A percentile compares a stretch with the other conserved stretches of the same genome.
These are phyloP conservation scores for Astraeus odoratus DNA, from an alignment of 768 basidiomycete genomes.

Conservation along the genomic window DNA sequence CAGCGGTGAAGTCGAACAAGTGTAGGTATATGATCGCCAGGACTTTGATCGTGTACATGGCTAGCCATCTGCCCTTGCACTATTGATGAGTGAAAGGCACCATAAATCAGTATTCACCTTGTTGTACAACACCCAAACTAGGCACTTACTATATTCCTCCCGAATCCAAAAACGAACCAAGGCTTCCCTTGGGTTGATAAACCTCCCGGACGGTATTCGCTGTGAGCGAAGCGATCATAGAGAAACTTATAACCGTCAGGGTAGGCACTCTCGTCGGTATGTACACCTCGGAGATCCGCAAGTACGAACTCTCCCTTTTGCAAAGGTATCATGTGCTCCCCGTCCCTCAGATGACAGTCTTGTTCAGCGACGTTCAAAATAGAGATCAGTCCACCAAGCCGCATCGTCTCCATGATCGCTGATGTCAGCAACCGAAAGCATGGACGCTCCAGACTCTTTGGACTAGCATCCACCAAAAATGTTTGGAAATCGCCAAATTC, in stretches of 20 bases:
- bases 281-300: conserved; percentile 11
- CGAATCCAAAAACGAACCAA: conserved; percentile 15
- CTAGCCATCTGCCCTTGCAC: background rate
- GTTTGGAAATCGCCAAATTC: conserved; percentile 7
- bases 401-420: conserved; percentile 22
- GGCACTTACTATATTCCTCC: conserved; percentile 12
- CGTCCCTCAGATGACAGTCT: conserved; percentile 12
- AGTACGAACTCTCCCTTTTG: conserved; percentile 16
- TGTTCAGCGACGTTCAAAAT: conserved; percentile 10
- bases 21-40: background rate
- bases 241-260: conserved; percentile 10
- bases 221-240: conserved; percentile 16
- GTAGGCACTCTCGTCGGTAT: conserved; percentile 12
- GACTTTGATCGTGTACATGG: background rate
- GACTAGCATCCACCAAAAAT: conserved; percentile 7
- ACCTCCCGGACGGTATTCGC: conserved; percentile 8
- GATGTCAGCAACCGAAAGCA: conserved; percentile 16
- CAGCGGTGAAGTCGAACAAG: background rate
- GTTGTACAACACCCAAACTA: background rate
- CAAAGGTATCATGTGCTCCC: conserved; percentile 8
- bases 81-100: background rate
- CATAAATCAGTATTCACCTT: background rate
- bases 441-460: conserved; percentile 11
- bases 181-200: conserved; percentile 9
- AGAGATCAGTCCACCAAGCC: conserved; percentile 13